Evolutionary conservation across 495 filamentous ascomycete species (phyloP), one percentile per base, ranked within the genome.

Genomic region (Immersiella caudata): DNA sequence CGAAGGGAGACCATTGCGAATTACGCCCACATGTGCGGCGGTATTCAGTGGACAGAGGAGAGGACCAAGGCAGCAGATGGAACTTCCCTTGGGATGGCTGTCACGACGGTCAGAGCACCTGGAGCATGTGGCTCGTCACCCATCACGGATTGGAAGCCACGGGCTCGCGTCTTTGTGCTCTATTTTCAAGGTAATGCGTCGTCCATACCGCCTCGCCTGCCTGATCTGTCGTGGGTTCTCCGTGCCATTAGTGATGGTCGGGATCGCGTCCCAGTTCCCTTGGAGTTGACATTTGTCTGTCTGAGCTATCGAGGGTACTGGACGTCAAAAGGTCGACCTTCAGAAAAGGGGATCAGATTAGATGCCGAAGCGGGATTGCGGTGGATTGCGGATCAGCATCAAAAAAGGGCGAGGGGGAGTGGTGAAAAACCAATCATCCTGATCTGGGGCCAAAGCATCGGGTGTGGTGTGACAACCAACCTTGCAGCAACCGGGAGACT

Each of bases 401-500:
- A 71, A 51, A 71, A 67, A 27, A 64, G 51, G 56, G 65, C 70
- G 63, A 67, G 68, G 36, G 64, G 58, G 50, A 62, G 66, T 52
- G 62, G 56, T 40, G 66, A 64, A 58, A 58, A 66, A 61, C 71
- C 74, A 3, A 78, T 82, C 27, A 49, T 93, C 12, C 71, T 94
- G 0, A 73, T 95, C n/a, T 95, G 91, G 92, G 91, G 91, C 0
- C 92, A 95, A 70, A 90, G 87, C 66, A 88, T 94, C 22, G 92
- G 93, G 5, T 85, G 76, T 3, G 87, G 86, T 7, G 80, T 88
- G 2, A 84, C 90, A 8, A 82, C 82, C 24, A 83, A 83, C 66
- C 76, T 85, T n/a, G 74, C 73, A 16, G 78, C 76, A 18, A 71
- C 64, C 33, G 59, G 74, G 1, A 62, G 51, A 16, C 29, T 70